These are phyloP conservation scores for Phytopythium litorale DNA, from an alignment of 352 stramenopile genomes.

Conservation along the genomic window DNA sequence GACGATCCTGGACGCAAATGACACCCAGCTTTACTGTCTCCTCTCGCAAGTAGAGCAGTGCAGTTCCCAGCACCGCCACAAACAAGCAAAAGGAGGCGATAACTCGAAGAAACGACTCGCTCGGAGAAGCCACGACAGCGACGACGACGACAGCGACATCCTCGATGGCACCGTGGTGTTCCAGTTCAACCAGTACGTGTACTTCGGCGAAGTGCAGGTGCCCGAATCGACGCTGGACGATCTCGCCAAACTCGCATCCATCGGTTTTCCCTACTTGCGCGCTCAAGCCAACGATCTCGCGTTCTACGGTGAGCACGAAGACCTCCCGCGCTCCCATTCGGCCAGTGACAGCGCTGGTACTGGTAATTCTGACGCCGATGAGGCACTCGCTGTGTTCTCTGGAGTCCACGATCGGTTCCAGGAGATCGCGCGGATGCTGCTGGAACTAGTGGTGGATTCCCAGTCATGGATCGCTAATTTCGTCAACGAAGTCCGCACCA, in stretches of 20 bases:
- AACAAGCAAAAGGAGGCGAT: constrained; percentile 6
- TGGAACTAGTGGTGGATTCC: constrained; percentile 42
- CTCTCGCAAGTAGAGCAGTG: constrained; percentile 2
- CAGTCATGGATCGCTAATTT: constrained; percentile 55
- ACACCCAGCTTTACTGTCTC: constrained; percentile 60
- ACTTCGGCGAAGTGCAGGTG: constrained; percentile 31
- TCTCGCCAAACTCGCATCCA: constrained; percentile 27
- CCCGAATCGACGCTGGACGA: constrained; percentile 29
- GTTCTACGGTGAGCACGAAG: constrained; percentile 29
- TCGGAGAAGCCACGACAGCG: constrained; percentile 1
- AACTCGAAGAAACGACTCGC: constrained; percentile 4
- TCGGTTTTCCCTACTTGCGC: constrained; percentile 40
- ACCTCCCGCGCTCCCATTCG: constrained; percentile 13
- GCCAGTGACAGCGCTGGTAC: neutral
- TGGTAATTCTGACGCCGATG: constrained; percentile 1
- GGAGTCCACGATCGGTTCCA: constrained; percentile 23
- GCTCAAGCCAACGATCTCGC: constrained; percentile 34
- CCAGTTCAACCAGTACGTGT: constrained; percentile 65
- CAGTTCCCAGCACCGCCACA: neutral
- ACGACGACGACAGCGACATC: constrained; percentile 18
- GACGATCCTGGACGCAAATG: constrained; percentile 39
- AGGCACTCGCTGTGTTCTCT: constrained; percentile 10
- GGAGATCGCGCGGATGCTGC: constrained; percentile 20
- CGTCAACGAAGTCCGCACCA: constrained; percentile 34
- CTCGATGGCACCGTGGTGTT: constrained; percentile 44